Evolutionary conservation across 1,139 yeast genomes (phyloP).

Genomic region (Blastobotrys proliferans): DNA sequence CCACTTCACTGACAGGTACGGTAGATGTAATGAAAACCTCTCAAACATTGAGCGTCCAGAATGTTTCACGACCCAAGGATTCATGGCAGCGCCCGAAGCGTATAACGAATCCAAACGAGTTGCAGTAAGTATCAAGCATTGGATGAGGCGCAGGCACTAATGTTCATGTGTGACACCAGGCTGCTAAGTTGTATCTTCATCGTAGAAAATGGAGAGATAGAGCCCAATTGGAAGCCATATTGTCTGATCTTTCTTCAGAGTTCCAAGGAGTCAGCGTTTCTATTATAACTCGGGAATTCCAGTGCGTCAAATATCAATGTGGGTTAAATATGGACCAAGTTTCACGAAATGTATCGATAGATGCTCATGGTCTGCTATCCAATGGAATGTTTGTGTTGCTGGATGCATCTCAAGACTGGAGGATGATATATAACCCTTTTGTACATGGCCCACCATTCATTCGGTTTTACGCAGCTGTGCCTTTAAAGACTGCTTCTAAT

Average conservation of each 20-base stretch:
- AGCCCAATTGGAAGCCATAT: slow-evolving; percentile 34
- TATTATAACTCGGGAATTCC: slow-evolving; percentile 47
- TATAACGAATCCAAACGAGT: slow-evolving; percentile 26
- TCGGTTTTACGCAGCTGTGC: slow-evolving; percentile 61
- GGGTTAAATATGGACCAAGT: slow-evolving; percentile 37
- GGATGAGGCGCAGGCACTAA: background rate
- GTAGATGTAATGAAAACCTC: slow-evolving; percentile 53
- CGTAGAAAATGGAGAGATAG: slow-evolving; percentile 51
- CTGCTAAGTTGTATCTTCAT: slow-evolving; percentile 42
- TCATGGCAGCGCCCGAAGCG: slow-evolving; percentile 54
- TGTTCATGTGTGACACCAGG: slow-evolving; percentile 15
- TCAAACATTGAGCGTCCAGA: slow-evolving; percentile 55
- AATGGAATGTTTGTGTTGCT: slow-evolving; percentile 48
- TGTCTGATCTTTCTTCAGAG: slow-evolving; percentile 37
- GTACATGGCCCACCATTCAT: slow-evolving; percentile 59
- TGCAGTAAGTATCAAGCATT: slow-evolving; percentile 15
- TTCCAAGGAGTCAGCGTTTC: slow-evolving; percentile 57
- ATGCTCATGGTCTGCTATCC: slow-evolving; percentile 63
- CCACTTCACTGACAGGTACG: slow-evolving; percentile 59
- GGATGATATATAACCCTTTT: slow-evolving; percentile 56
- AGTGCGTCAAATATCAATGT: slow-evolving; percentile 45
- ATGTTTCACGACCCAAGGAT: slow-evolving; percentile 45
- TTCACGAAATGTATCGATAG: slow-evolving; percentile 55
- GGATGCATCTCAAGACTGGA: slow-evolving; percentile 67
- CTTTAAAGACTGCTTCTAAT: slow-evolving; percentile 39